These are phyloP conservation scores for Solanum rostratum DNA, from an alignment of 257 asterid genomes.

Conservation along the genomic window DNA sequence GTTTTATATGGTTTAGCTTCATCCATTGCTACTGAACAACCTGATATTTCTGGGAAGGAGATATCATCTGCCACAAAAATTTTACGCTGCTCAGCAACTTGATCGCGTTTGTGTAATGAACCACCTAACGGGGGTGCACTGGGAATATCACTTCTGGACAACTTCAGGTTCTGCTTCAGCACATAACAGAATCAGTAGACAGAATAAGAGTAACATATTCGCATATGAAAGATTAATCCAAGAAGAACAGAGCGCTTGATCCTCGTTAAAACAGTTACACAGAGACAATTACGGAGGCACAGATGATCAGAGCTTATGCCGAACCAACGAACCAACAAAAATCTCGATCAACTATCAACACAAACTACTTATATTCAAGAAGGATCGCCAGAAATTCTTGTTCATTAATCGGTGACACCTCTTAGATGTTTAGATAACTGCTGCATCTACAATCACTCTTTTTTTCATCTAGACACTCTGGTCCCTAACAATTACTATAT, in stretches of 20 bases:
- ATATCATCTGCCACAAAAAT: slow-evolving; percentile 16
- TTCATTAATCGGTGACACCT: not conserved
- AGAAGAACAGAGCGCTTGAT: not conserved
- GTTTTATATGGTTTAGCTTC: slow-evolving; percentile 14
- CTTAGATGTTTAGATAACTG: not conserved
- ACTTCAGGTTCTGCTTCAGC: slow-evolving; percentile 14
- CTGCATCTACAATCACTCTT: not conserved
- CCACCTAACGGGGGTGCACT: slow-evolving; percentile 73
- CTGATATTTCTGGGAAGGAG: slow-evolving; percentile 13
- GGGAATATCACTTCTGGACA: slow-evolving; percentile 34
- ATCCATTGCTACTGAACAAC: slow-evolving; percentile 23
- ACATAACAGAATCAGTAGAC: slow-evolving; percentile 15
- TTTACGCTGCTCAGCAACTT: slow-evolving; percentile 23
- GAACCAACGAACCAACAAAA: not conserved
- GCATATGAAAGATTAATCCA: not conserved
- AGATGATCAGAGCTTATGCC: not conserved
- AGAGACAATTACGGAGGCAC: not conserved
- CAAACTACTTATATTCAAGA: not conserved
- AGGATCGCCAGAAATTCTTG: not conserved
- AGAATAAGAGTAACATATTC: not conserved
- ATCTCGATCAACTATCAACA: not conserved
- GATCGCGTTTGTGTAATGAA: slow-evolving; percentile 16
- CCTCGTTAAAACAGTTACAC: not conserved
- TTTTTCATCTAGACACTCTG: not conserved
- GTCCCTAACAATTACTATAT: not conserved